Conservation (phyloP, 1,284 basidiomycete species). For the Ceratobasidium sp. region DNA sequence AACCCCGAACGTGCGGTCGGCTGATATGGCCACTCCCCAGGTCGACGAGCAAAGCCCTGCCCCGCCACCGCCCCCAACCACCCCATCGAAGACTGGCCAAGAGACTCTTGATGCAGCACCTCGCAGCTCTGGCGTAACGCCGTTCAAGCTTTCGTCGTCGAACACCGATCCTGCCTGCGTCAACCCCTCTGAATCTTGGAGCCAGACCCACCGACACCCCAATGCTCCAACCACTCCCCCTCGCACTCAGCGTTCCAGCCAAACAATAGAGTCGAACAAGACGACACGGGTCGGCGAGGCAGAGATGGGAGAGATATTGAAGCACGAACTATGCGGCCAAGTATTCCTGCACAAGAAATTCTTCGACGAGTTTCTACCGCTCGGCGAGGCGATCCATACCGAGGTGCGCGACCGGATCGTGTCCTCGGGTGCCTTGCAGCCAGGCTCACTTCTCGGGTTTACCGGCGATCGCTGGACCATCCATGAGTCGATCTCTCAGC, state of each 20-base stretch:
- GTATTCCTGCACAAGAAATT: neutral
- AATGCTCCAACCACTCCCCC: neutral
- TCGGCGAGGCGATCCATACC: neutral
- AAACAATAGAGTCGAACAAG: neutral
- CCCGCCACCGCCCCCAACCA: neutral
- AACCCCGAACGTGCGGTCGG: neutral
- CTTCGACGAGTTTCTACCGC: neutral
- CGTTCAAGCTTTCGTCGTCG: neutral
- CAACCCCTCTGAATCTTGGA: neutral
- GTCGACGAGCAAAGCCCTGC: neutral
- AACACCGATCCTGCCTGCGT: neutral
- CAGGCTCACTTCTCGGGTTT: neutral
- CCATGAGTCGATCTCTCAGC: neutral
- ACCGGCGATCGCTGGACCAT: neutral
- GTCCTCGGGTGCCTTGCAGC: neutral
- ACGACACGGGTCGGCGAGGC: neutral
- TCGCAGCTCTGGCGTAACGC: neutral
- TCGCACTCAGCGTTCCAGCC: neutral
- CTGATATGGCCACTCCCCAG: neutral
- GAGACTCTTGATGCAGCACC: neutral
- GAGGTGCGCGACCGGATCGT: neutral
- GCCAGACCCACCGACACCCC: neutral
- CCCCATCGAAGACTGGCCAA: neutral
- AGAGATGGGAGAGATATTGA: neutral
- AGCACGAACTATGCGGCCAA: constrained; percentile 5